Evolutionary conservation across 352 stramenopile species (phyloP).

Genomic region (Globisporangium solare): DNA sequence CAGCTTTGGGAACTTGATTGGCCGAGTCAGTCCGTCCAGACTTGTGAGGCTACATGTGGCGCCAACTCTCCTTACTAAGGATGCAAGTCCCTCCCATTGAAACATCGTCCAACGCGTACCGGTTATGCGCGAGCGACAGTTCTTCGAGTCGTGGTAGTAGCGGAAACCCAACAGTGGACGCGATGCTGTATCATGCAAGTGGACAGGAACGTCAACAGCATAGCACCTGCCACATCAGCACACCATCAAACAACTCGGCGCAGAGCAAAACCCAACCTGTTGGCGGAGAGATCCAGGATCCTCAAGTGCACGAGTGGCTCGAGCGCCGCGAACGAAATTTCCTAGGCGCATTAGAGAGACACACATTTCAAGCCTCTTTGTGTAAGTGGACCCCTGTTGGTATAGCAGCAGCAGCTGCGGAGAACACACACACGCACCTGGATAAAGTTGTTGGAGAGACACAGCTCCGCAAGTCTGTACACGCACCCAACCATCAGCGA

Average conservation of each 20-base stretch:
- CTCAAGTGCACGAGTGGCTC: constrained; percentile 57
- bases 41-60: constrained; percentile 23
- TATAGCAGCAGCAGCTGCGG: too few species aligned
- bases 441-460: constrained; percentile 79
- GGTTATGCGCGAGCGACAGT: constrained; percentile 73
- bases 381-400: too few species aligned
- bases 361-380: not conserved
- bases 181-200: constrained; percentile 28
- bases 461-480: constrained; percentile 68
- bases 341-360: constrained; percentile 13
- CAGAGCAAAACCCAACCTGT: constrained; percentile 32
- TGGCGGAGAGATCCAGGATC: constrained; percentile 73
- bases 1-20: constrained; percentile 69
- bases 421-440: constrained; percentile 22
- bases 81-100: not conserved
- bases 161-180: constrained; percentile 51
- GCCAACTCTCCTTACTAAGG: not conserved
- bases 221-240: not conserved
- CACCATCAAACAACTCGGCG: not conserved
- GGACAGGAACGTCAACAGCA: not conserved
- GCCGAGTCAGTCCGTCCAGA: constrained; percentile 51
- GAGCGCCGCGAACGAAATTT: constrained; percentile 58
- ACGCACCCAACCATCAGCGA: too few species aligned
- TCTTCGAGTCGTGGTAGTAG: constrained; percentile 59
- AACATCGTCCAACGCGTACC: constrained; percentile 16